Percentiles rank a stretch among this genome's conserved stretches.
These are phyloP conservation scores for Lachancea fermentati DNA, from an alignment of 805 yeast genomes.

Conservation along the genomic window DNA sequence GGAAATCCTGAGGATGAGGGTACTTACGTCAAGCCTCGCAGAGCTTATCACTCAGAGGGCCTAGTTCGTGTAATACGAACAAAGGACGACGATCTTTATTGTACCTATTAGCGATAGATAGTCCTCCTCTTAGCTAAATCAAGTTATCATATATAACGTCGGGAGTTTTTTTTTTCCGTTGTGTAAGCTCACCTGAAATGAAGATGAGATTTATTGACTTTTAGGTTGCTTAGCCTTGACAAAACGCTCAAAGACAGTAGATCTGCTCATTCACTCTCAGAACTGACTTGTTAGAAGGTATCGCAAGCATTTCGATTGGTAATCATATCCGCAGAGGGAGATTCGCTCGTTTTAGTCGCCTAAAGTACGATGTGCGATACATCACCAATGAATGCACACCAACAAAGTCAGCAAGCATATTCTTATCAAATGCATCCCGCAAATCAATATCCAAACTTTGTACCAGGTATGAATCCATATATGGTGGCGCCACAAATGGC, in stretches of 20 bases:
- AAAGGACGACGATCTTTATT: constrained; percentile 15
- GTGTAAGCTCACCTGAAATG: too few species aligned
- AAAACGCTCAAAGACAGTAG: too few species aligned
- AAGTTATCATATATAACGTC: too few species aligned
- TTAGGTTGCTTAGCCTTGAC: too few species aligned
- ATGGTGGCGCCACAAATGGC: constrained; percentile 9
- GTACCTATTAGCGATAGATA: constrained; percentile 7
- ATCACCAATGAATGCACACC: constrained; percentile 1
- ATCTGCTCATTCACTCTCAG: too few species aligned
- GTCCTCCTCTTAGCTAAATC: too few species aligned
- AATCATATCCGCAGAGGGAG: background rate
- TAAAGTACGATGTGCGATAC: background rate
- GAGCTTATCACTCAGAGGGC: constrained; percentile 27
- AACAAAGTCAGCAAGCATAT: constrained; percentile 8
- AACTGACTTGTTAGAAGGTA: too few species aligned
- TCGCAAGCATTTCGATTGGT: too few species aligned
- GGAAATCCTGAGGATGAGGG: constrained; percentile 14
- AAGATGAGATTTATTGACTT: too few species aligned
- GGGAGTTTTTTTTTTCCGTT: too few species aligned
- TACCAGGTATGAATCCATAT: constrained; percentile 6
- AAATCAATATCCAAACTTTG: constrained; percentile 6
- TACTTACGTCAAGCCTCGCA: constrained; percentile 24
- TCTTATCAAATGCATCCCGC: constrained; percentile 2
- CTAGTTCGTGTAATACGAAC: constrained; percentile 22
- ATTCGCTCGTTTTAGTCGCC: background rate